Conservation (phyloP, 768 basidiomycete species). For the Lyophyllum atratum region DNA sequence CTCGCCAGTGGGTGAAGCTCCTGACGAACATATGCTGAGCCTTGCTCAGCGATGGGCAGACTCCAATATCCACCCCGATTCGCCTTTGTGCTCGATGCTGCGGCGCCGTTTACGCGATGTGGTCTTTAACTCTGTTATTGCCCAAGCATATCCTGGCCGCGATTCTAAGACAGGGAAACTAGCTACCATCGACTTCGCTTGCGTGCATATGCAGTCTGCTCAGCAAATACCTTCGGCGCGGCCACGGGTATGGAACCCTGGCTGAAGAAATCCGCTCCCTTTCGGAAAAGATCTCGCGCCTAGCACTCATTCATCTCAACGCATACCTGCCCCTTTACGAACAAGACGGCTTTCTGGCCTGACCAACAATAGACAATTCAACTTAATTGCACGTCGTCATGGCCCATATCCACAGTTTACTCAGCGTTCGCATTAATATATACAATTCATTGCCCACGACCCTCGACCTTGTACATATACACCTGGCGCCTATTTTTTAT, state of each 20-base stretch:
- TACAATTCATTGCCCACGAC: background rate
- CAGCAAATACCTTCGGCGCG: conserved; percentile 24
- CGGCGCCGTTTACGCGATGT: conserved; percentile 63
- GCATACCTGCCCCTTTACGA: conserved; percentile 81
- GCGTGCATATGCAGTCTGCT: conserved; percentile 14
- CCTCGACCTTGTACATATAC: conserved; percentile 1
- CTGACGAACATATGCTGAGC: conserved; percentile 53
- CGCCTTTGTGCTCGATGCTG: conserved; percentile 60
- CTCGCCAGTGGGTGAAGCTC: conserved; percentile 34
- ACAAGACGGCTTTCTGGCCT: conserved; percentile 54
- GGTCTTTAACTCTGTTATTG: conserved; percentile 62
- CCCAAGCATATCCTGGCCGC: conserved; percentile 50
- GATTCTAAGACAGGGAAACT: conserved; percentile 33
- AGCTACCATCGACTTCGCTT: conserved; percentile 27
- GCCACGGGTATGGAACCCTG: conserved; percentile 72
- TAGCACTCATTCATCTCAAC: conserved; percentile 73
- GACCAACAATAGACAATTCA: conserved; percentile 2
- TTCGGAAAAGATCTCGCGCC: conserved; percentile 68
- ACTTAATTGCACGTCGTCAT: conserved; percentile 3
- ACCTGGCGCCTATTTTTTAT: conserved; percentile 20
- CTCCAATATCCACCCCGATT: conserved; percentile 60
- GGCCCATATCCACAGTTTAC: background rate
- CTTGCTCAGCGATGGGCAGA: conserved; percentile 76
- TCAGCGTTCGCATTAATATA: conserved; percentile 1
- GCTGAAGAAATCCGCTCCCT: conserved; percentile 68